Conservation (phyloP, 352 stramenopile genomes). For the Sclerospora graminicola region DNA sequence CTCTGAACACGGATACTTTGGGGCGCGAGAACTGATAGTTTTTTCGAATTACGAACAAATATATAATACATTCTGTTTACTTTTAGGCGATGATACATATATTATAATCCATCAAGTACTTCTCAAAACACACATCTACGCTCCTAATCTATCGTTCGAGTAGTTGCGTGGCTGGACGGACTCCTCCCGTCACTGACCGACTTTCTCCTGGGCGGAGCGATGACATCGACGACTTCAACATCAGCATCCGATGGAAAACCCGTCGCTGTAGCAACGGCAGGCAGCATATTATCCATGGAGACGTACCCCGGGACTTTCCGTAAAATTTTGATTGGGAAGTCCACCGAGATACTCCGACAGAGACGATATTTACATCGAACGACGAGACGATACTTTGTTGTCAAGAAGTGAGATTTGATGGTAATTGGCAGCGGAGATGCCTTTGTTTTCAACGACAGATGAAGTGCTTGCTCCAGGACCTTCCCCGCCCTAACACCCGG, state of each 20-base stretch:
- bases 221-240: conserved; percentile 10
- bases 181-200: conserved; percentile 11
- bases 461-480: conserved; percentile 19
- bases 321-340: conserved; percentile 23
- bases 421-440: conserved; percentile 12
- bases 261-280: conserved; percentile 8
- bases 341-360: conserved; percentile 19
- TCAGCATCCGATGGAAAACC: conserved; percentile 3
- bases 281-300: conserved; percentile 6
- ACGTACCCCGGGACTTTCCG: conserved; percentile 10
- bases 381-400: conserved; percentile 22
- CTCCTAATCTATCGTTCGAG: too few relatives aligned
- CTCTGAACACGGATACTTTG: too few relatives aligned
- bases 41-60: too few relatives aligned
- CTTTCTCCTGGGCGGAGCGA: conserved; percentile 10
- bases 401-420: conserved; percentile 19
- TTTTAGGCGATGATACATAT: too few relatives aligned
- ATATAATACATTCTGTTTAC: too few relatives aligned
- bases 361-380: conserved; percentile 28
- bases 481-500: conserved; percentile 18
- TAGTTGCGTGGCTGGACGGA: too few relatives aligned
- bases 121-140: too few relatives aligned
- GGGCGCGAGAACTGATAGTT: too few relatives aligned
- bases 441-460: conserved; percentile 18
- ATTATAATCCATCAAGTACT: too few relatives aligned